These are phyloP conservation scores for Gynandropsis gynandra DNA, from an alignment of 345 rosid genomes.

Conservation along the genomic window DNA sequence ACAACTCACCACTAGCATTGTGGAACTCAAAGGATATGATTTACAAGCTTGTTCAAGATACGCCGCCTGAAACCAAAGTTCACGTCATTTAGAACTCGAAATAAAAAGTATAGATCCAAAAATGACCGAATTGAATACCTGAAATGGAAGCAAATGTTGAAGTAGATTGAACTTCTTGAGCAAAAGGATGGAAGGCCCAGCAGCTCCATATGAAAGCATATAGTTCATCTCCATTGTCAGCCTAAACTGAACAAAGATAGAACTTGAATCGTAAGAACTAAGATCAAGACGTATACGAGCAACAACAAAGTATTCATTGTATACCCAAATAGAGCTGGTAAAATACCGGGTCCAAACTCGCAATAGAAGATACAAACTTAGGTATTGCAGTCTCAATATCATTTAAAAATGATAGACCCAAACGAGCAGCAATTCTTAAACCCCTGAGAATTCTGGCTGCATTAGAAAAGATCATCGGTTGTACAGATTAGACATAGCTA, in stretches of 20 bases:
- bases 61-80: conserved; percentile 56
- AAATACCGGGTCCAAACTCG: conserved; percentile 54
- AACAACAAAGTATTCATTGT: background rate
- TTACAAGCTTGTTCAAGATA: conserved; percentile 45
- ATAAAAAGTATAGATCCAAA: background rate
- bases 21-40: conserved; percentile 32
- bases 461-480: conserved; percentile 14
- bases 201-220: conserved; percentile 94
- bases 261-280: conserved; percentile 20
- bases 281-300: conserved; percentile 3
- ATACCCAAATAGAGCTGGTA: conserved; percentile 2
- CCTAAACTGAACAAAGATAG: conserved; percentile 51
- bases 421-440: conserved; percentile 82
- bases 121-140: conserved; percentile 38
- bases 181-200: conserved; percentile 60
- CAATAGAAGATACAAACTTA: conserved; percentile 48
- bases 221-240: conserved; percentile 82
- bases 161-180: conserved; percentile 75
- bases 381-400: conserved; percentile 61
- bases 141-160: conserved; percentile 67
- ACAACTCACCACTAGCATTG: conserved; percentile 67
- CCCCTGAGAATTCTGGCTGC: conserved; percentile 94
- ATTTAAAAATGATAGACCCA: conserved; percentile 56
- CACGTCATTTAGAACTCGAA: conserved; percentile 20
- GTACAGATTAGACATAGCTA: conserved; percentile 15